Base-by-base conservation (phyloP, 495 filamentous ascomycete species). In the Neurospora terricola region DNA sequence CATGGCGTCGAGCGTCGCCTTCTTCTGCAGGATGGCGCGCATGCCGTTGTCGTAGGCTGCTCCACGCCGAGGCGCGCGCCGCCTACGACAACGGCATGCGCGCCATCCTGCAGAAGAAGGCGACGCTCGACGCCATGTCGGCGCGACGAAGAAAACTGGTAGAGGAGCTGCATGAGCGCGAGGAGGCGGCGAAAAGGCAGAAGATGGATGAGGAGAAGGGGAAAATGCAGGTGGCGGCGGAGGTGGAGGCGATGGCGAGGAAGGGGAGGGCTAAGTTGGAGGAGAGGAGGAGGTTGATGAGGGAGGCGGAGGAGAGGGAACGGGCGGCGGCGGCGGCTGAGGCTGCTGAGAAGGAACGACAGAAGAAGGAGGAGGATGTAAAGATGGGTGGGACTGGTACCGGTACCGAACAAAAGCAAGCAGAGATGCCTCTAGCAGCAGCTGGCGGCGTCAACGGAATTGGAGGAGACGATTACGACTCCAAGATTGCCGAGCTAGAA, bases 291-390 rank as follows among this genome's bases (percentile, higher is more conserved):
- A 70, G 80, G 37, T n/a, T 79, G 71, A 79, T 76, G 77, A 76
- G 79, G 69, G 82, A 84, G 73, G 84, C 84, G 0, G 82, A 84
- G 75, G 80, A 77, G 69, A 77, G 83, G 69, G 84, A 84, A 23
- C 9, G 34, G 34, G 34, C 34, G 4, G 34, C 34, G 34, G 34
- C 34, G 34, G 34, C 34, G 21, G 45, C 48, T 16, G 77, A 14
- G 21, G 48, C 48, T 59, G 77, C 77, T 40, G 69, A 70, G 70
- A 73, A 77, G 69, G 70, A 73, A 69, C 39, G 72, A 40, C 72
- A 36, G 45, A 38, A 72, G 34, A 76, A 45, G 37, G 40, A 75
- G 70, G 70, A 69, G 62, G 48, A 16, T 21, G 21, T 27, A 6
- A 16, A 27, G 12, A 30, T 30, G 48, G 48, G 21, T 18, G 43